Evolutionary conservation across 306 rosid genomes (phyloP), one percentile per base, ranked within the genome.

Genomic region (Dryas octopetala): DNA sequence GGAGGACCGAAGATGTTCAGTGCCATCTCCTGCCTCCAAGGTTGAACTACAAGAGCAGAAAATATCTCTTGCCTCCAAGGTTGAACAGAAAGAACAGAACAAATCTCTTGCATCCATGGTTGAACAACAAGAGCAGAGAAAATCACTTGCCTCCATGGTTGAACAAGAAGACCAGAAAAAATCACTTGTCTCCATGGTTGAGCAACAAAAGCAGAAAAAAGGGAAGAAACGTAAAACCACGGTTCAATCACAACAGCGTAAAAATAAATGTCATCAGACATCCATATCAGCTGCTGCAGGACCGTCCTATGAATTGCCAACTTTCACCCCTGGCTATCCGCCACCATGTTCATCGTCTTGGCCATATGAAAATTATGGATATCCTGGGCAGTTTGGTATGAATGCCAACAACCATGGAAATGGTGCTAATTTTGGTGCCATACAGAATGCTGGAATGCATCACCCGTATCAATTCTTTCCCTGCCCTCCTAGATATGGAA

Each of bases 1-100:
- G 85, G 79, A 43, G 43, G 61, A 50, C 4, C 19, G 72, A 57
- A 55, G 72, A 78, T 9, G 3, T 16, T 5, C 13, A 53, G 72
- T 57, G 11, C 48, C 70, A 11, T 43, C 32, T n/a, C 43, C 3
- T 16, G 55, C 17, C 3, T 45, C 75, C 44, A 53, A 17, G 49
- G 66, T 43, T 38, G 62, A 44, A 62, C 45, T 41, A 52, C 76
- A 74, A 8, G 23, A 52, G 60, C 58, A 67, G 57, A 19, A 53
- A 19, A 62, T 1, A 8, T 32, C 38, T 32, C 38, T 32, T 32
- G 38, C 38, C 1, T 9, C 14, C 60, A 46, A 46, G 49, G 9
- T 46, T 46, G 49, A 46, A 8, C 49, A 5, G 49, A 46, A 46
- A 46, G 8, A 46, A 8, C 49, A 5, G 38, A 32, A 32, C 38